Percentiles rank a stretch among this genome's conserved stretches.
phyloP scores from a whole-genome alignment of 2,329 filamentous ascomycete species.

The Aulographum hederae region DNA sequence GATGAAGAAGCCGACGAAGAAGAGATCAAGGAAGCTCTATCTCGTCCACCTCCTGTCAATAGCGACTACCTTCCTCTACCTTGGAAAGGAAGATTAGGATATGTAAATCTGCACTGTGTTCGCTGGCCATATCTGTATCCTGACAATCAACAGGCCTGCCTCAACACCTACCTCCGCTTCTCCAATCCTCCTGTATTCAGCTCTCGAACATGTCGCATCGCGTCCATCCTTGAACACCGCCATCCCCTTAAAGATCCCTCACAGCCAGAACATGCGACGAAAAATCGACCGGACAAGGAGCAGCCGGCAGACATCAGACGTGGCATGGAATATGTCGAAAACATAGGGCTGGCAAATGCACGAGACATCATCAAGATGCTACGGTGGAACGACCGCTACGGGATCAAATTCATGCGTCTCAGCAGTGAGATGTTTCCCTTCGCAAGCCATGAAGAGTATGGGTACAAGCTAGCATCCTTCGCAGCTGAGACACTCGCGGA shows the following conservation, averaged over 20 bases:
- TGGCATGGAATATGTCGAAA: constrained; percentile 57
- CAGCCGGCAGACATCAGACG: constrained; percentile 46
- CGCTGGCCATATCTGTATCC: constrained; percentile 4
- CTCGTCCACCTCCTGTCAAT: constrained; percentile 59
- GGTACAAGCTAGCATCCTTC: constrained; percentile 71
- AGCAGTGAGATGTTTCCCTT: constrained; percentile 97
- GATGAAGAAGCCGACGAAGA: constrained; percentile 34
- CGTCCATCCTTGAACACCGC: constrained; percentile 76
- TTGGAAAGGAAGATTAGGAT: constrained; percentile 79
- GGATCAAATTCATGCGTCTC: constrained; percentile 80
- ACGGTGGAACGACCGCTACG: constrained; percentile 79
- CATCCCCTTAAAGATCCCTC: constrained; percentile 61
- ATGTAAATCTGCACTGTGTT: constrained; percentile 32
- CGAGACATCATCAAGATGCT: constrained; percentile 72
- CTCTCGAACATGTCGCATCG: constrained; percentile 78
- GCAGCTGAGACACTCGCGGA: constrained; percentile 61
- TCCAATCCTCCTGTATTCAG: constrained; percentile 74
- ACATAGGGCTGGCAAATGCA: constrained; percentile 64
- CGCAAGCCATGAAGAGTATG: constrained; percentile 72
- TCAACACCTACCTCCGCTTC: constrained; percentile 78
- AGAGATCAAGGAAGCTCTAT: constrained; percentile 38
- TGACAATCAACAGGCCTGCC: constrained; percentile 44
- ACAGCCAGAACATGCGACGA: constrained; percentile 62
- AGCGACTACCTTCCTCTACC: constrained; percentile 70
- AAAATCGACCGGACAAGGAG: constrained; percentile 66